Percentiles rank a stretch among this genome's conserved stretches.
Conservation (phyloP, 148 eudicot species). For the Rhododendron ferrugineum region DNA sequence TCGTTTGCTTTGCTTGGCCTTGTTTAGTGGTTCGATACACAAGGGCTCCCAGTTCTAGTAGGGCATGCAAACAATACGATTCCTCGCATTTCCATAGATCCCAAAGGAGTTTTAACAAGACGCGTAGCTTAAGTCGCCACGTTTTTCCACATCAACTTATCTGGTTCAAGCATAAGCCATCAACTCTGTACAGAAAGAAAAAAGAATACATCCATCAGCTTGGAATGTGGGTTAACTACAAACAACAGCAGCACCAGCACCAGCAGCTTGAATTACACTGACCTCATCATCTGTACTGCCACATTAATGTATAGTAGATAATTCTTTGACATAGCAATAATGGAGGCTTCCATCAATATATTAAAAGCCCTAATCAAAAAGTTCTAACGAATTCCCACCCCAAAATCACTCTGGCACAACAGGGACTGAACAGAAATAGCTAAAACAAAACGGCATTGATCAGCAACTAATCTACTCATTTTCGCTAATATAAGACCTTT, state of each 20-base stretch:
- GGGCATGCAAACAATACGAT: too few relatives aligned
- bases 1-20: too few relatives aligned
- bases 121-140: neutral
- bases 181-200: neutral
- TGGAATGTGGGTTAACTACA: too few relatives aligned
- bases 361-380: neutral
- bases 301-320: neutral
- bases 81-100: neutral
- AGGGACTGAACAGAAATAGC: neutral
- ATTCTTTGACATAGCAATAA: neutral
- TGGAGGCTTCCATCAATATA: neutral
- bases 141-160: neutral
- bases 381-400: neutral
- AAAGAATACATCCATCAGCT: too few relatives aligned
- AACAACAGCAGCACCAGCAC: neutral
- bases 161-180: neutral
- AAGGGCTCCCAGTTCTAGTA: too few relatives aligned
- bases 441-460: neutral
- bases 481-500: conserved; percentile 11
- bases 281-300: neutral
- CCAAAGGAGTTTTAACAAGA: neutral
- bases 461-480: conserved; percentile 8
- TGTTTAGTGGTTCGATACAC: too few relatives aligned
- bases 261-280: neutral
- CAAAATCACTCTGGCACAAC: neutral